Base-by-base conservation (phyloP, 176 grass and related monocot species). In the Phoenix roebelenii region DNA sequence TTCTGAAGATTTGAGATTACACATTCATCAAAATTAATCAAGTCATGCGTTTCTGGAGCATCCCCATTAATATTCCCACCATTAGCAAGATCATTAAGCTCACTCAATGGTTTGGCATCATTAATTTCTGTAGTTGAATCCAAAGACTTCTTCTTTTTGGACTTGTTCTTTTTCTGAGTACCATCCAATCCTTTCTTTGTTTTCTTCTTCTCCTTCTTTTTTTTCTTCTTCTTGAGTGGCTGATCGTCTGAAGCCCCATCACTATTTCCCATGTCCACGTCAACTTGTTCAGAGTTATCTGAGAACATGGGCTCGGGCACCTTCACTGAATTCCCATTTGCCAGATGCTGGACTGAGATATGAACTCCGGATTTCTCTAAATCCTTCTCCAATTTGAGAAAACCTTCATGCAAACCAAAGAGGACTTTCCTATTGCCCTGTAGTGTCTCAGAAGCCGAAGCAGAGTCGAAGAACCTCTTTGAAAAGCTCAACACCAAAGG, bases 1-100 rank as follows among this genome's bases (percentile, higher is more conserved):
- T 80, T 92, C 60, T 92, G 93, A 12, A 98, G 84, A 74, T 98
- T 98, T 17, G 93, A 98, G 54, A 83, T 85, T 15, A 76, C 20
- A 25, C 50, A 25, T 25, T 91, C 84, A 57, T 92, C 74, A 70
- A 92, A 83, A 75, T 71, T 77, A 60, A 98, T 75, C 25, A 50
- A 51, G 24, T 89, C 73, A 70, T 51, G 23, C 29, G 26, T 76
- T 72, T 72, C 81, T 54, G 39, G 59, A 51, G 63, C 76, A 67
- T 81, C 70, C 25, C 72, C 67, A 24, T 80, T 77, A 57, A 58
- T 48, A 29, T 77, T 80, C 19, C 18, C 52, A 72, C 63, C 32
- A 67, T 49, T 57, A 61, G 73, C 79, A 7, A 6, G 53, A 29
- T 28, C 74, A 12, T 4, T 60, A 12, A 5, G 15, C 5, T 55